phyloP scores from a whole-genome alignment of 192 early-diverging fungal genomes.

The Linnemannia zychae region DNA sequence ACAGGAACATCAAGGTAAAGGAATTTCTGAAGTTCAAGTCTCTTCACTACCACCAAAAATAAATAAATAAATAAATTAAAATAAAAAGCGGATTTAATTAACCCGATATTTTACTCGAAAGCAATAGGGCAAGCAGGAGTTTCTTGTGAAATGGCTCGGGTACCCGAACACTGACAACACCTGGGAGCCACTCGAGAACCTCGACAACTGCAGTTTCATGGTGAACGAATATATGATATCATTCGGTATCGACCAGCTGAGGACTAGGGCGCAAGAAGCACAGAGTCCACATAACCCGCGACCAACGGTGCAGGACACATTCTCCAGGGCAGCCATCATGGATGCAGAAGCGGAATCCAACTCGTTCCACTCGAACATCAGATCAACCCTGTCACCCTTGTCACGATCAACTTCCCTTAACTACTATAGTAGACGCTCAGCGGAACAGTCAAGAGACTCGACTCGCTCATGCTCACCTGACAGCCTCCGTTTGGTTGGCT shows the following conservation, averaged over 20 bases:
- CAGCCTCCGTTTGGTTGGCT: too few relatives aligned
- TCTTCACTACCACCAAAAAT: background rate
- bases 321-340: background rate
- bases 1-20: background rate
- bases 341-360: background rate
- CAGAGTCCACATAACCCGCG: background rate
- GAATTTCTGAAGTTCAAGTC: background rate
- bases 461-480: too few relatives aligned
- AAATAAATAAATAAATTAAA: too few relatives aligned
- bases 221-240: constrained; percentile 13
- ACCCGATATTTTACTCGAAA: background rate
- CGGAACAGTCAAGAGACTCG: too few relatives aligned
- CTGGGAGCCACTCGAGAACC: constrained; percentile 70
- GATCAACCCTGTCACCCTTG: background rate
- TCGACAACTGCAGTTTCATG: constrained; percentile 36
- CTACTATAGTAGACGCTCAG: too few relatives aligned
- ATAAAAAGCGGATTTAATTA: background rate
- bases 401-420: background rate
- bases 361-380: background rate
- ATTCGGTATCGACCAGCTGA: background rate
- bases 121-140: constrained; percentile 30
- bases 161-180: constrained; percentile 64
- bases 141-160: constrained; percentile 69
- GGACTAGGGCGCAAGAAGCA: background rate
- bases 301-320: background rate